Conservation (phyloP, 2,329 filamentous ascomycete species). For the Claviceps sorghi region DNA sequence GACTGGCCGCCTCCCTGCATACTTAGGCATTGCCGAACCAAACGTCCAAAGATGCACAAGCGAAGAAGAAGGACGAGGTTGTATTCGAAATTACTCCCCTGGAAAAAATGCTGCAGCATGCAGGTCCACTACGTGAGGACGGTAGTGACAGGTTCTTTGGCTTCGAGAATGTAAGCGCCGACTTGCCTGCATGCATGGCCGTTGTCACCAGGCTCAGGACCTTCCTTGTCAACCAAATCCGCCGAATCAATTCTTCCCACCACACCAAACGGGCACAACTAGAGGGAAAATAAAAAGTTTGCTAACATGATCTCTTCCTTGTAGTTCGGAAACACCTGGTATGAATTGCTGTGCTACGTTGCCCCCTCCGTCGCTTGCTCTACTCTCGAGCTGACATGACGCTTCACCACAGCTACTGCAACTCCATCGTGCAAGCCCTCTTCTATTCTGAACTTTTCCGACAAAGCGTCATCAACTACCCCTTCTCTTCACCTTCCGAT, state of each 20-base stretch:
- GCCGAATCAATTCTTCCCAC: background rate
- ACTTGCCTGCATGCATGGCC: background rate
- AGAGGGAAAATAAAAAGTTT: background rate
- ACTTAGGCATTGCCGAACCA: constrained; percentile 30
- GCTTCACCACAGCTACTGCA: constrained; percentile 62
- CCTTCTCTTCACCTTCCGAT: constrained; percentile 54
- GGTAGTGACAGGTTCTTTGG: constrained; percentile 98
- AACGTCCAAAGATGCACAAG: constrained; percentile 30
- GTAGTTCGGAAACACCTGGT: constrained; percentile 97
- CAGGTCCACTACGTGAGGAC: constrained; percentile 67
- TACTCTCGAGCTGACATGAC: background rate
- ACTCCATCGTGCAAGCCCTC: constrained; percentile 92
- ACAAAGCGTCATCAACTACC: constrained; percentile 86
- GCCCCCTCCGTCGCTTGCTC: background rate
- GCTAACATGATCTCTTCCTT: background rate
- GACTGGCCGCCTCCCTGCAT: constrained; percentile 12
- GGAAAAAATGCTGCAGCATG: constrained; percentile 65
- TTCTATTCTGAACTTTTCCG: constrained; percentile 93
- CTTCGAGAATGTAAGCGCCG: constrained; percentile 74
- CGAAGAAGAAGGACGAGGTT: constrained; percentile 43
- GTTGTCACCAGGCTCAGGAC: background rate
- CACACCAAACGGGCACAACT: background rate
- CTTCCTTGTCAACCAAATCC: background rate
- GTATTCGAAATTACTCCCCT: constrained; percentile 45
- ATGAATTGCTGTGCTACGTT: constrained; percentile 16